Conservation (phyloP, 75 land plant species). For the Picea glauca region DNA sequence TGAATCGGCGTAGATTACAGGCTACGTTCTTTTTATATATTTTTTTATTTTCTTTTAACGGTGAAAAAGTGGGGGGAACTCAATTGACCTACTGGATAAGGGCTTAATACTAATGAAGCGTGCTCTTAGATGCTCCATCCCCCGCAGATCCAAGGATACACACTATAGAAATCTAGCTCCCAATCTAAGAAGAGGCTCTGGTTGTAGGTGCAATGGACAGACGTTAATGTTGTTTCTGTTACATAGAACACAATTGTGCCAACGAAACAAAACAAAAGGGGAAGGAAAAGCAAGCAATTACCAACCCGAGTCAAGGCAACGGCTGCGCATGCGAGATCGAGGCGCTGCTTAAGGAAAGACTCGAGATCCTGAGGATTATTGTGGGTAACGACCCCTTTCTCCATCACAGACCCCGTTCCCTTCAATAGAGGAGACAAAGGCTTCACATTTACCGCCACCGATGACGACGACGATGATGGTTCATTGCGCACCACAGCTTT, state of each 20-base stretch:
- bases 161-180: neutral
- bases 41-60: neutral
- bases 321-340: conserved; percentile 56
- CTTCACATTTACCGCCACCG: neutral
- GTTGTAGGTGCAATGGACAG: too few relatives aligned
- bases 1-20: neutral
- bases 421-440: neutral
- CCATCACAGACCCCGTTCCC: conserved; percentile 13
- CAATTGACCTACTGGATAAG: neutral
- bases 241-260: neutral
- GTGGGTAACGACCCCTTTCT: conserved; percentile 8
- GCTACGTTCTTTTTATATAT: neutral
- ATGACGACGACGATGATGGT: conserved; percentile 8
- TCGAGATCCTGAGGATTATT: conserved; percentile 35
- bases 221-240: neutral
- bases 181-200: too few relatives aligned
- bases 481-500: neutral
- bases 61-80: neutral
- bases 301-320: conserved; percentile 46
- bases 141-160: neutral
- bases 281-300: neutral
- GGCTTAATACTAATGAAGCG: neutral
- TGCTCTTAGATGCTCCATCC: neutral
- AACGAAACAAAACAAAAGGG: neutral
- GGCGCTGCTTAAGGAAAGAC: conserved; percentile 34